A percentile compares a stretch with the other conserved stretches of the same genome.
Conservation (phyloP, 495 filamentous ascomycete genomes). For the Penicillium flavigenum region DNA sequence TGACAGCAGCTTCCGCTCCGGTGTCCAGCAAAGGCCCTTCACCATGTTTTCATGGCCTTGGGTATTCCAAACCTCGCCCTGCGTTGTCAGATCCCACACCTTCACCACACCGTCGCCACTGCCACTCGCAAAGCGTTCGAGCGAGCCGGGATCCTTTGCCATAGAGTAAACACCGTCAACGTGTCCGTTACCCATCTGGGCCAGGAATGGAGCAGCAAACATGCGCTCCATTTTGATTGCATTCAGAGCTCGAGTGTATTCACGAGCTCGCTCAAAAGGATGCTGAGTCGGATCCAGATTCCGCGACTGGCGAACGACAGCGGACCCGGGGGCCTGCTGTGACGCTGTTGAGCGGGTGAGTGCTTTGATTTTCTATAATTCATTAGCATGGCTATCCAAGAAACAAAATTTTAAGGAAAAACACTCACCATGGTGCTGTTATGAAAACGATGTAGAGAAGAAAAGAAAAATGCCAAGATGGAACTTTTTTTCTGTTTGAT, state of each 20-base stretch:
- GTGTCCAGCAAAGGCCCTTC: constrained; percentile 86
- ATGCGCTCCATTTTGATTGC: constrained; percentile 93
- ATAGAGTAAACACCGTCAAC: constrained; percentile 86
- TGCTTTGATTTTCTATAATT: constrained; percentile 81
- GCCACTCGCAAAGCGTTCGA: constrained; percentile 73
- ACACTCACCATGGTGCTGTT: constrained; percentile 28
- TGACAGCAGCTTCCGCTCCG: constrained; percentile 79
- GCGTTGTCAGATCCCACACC: constrained; percentile 82
- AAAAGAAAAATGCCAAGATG: constrained; percentile 19
- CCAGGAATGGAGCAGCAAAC: constrained; percentile 92
- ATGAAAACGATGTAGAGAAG: constrained; percentile 12
- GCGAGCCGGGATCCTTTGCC: constrained; percentile 66
- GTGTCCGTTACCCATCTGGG: constrained; percentile 83
- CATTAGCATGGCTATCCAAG: constrained; percentile 13
- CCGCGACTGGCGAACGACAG: constrained; percentile 68
- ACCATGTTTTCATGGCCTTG: constrained; percentile 86
- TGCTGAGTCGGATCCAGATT: constrained; percentile 92
- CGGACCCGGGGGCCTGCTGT: constrained; percentile 75
- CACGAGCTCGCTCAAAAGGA: constrained; percentile 90
- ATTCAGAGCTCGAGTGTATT: constrained; percentile 87
- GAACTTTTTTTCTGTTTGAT: constrained; percentile 38
- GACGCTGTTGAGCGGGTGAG: constrained; percentile 75
- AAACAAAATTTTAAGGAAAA: not conserved
- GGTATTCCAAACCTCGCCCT: constrained; percentile 76
- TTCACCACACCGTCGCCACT: constrained; percentile 88